phyloP scores from a whole-genome alignment of 768 basidiomycete species.

The Phylloporus scabripes region DNA sequence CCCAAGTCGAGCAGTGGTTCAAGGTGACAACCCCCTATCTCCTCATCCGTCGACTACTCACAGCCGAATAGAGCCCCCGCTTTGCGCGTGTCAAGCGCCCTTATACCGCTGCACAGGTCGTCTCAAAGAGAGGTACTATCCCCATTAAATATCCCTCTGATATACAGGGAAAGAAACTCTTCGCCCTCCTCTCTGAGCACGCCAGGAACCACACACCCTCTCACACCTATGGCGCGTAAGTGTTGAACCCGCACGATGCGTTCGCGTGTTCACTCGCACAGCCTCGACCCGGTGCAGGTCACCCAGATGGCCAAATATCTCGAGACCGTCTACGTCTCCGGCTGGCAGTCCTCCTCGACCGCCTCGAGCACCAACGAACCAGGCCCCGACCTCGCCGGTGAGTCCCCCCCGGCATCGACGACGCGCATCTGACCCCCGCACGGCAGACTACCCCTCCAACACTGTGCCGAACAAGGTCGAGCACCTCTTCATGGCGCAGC shows the following conservation, averaged over 20 bases:
- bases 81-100: constrained; percentile 85
- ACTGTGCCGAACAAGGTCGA: constrained; percentile 99
- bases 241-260: constrained; percentile 18
- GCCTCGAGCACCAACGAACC: constrained; percentile 94
- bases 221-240: constrained; percentile 98
- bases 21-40: constrained; percentile 51
- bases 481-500: constrained; percentile 95
- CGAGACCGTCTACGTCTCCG: constrained; percentile 98
- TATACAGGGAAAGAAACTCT: constrained; percentile 83
- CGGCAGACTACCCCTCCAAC: constrained; percentile 91
- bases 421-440: neutral
- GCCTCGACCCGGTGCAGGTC: constrained; percentile 95
- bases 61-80: constrained; percentile 62
- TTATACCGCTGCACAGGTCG: constrained; percentile 90
- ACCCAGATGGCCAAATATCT: constrained; percentile 99
- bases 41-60: neutral
- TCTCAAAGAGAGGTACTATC: constrained; percentile 88
- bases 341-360: constrained; percentile 92
- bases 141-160: constrained; percentile 83
- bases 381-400: constrained; percentile 96
- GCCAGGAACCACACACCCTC: constrained; percentile 74
- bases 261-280: constrained; percentile 29
- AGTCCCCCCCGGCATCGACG: constrained; percentile 12
- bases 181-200: constrained; percentile 67
- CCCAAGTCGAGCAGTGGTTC: constrained; percentile 86